Percentiles rank a stretch among this genome's conserved stretches.
These are phyloP conservation scores for Hirsutella minnesotensis DNA, from an alignment of 2,329 filamentous ascomycete species.

Conservation along the genomic window DNA sequence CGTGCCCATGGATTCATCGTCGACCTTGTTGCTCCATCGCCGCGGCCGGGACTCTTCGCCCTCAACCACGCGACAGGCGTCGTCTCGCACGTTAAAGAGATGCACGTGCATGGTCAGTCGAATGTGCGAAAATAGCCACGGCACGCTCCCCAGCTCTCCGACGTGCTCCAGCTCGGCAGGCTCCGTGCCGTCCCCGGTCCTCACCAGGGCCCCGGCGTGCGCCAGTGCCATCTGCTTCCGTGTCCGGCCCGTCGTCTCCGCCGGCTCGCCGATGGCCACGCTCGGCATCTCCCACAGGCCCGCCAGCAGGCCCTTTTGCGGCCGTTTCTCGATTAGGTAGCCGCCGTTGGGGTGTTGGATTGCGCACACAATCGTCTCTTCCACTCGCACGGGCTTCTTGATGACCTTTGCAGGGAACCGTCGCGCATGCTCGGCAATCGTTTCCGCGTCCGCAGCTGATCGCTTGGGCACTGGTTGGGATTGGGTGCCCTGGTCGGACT, in stretches of 20 bases:
- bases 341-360: conserved; percentile 30
- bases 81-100: conserved; percentile 26
- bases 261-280: conserved; percentile 16
- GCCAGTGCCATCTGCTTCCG: conserved; percentile 24
- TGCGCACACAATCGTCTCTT: conserved; percentile 42
- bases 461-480: not conserved
- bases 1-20: conserved; percentile 43
- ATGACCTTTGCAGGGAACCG: conserved; percentile 38
- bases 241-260: conserved; percentile 12
- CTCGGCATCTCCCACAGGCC: conserved; percentile 47
- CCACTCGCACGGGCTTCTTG: conserved; percentile 40
- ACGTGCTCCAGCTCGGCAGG: conserved; percentile 16
- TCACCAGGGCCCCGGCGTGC: conserved; percentile 19
- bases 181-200: not conserved
- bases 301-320: conserved; percentile 41
- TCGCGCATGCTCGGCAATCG: conserved; percentile 30
- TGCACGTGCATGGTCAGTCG: conserved; percentile 47
- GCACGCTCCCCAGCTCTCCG: conserved; percentile 36
- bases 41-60: conserved; percentile 13
- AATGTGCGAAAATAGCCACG: conserved; percentile 46
- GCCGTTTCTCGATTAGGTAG: conserved; percentile 38
- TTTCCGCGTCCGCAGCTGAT: conserved; percentile 8
- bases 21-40: conserved; percentile 23
- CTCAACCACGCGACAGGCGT: not conserved
- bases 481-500: not conserved